phyloP scores from a whole-genome alignment of 139 green algal species.

The Ostreobium quekettii region DNA sequence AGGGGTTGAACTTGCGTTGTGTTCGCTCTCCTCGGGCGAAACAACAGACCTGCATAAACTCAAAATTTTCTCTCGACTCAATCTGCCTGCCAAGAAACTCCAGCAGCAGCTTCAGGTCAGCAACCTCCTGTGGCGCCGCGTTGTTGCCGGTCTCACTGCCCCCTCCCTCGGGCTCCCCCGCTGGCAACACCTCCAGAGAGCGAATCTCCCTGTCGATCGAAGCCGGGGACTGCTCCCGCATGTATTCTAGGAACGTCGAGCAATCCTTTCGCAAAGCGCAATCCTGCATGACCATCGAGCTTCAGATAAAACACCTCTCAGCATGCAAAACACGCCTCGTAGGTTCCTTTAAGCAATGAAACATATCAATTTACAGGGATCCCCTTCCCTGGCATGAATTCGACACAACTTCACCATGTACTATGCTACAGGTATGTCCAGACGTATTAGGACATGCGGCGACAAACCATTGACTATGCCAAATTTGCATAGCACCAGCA shows the following conservation, averaged over 20 bases:
- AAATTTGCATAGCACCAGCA: too few species aligned
- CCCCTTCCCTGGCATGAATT: too few species aligned
- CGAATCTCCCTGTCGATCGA: slow-evolving; percentile 65
- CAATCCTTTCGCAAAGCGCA: slow-evolving; percentile 27
- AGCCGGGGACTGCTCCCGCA: slow-evolving; percentile 40
- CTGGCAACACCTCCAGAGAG: slow-evolving; percentile 44
- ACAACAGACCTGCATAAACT: slow-evolving; percentile 71
- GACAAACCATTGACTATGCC: too few species aligned
- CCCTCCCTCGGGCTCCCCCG: slow-evolving; percentile 1
- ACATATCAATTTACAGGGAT: too few species aligned
- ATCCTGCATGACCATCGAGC: not conserved
- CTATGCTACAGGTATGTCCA: too few species aligned
- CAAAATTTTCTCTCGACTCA: slow-evolving; percentile 54
- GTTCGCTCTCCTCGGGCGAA: too few species aligned
- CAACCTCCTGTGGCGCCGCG: slow-evolving; percentile 26
- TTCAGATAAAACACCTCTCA: not conserved
- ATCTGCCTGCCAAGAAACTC: slow-evolving; percentile 45
- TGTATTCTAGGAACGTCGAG: slow-evolving; percentile 32
- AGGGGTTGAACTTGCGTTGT: slow-evolving; percentile 25
- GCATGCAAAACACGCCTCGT: not conserved
- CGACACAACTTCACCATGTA: not conserved
- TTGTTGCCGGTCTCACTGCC: slow-evolving; percentile 22
- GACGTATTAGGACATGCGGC: too few species aligned
- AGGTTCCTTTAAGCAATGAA: not conserved
- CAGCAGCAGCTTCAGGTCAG: slow-evolving; percentile 55